Percentiles rank a stretch among this genome's conserved stretches.
Conservation (phyloP, 2,329 filamentous ascomycete genomes). For the Apiospora malaysiana region DNA sequence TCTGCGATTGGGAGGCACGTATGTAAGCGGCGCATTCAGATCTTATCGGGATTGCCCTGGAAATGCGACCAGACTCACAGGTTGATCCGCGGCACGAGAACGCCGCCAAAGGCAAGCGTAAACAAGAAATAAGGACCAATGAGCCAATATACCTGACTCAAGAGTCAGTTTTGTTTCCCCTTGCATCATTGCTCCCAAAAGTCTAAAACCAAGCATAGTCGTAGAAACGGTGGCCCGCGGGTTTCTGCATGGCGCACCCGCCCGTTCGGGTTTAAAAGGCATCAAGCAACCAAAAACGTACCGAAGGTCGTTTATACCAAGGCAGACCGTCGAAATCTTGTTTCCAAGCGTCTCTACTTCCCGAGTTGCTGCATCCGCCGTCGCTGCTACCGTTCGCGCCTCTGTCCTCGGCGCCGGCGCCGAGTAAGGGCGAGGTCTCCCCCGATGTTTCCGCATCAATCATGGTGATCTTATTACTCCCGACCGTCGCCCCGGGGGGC, state of each 20-base stretch:
- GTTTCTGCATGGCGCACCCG: conserved; percentile 9
- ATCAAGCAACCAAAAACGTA: conserved; percentile 47
- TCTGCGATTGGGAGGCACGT: conserved; percentile 39
- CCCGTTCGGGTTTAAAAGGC: neutral
- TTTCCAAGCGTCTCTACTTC: conserved; percentile 48
- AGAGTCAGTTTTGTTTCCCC: conserved; percentile 16
- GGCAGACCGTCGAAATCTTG: conserved; percentile 66
- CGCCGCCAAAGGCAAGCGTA: conserved; percentile 84
- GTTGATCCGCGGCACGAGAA: conserved; percentile 86
- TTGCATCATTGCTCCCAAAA: neutral
- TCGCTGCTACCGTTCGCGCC: conserved; percentile 27
- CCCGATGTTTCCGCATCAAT: conserved; percentile 34
- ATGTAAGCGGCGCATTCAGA: conserved; percentile 24
- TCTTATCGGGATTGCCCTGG: neutral
- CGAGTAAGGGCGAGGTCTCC: conserved; percentile 49
- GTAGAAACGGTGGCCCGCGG: neutral
- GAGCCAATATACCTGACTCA: conserved; percentile 77
- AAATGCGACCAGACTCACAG: conserved; percentile 53
- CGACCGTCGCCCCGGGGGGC: conserved; percentile 8
- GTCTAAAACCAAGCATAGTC: neutral
- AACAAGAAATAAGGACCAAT: conserved; percentile 81
- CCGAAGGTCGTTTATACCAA: conserved; percentile 68
- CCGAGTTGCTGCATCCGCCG: neutral
- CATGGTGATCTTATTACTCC: conserved; percentile 32
- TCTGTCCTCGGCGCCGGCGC: conserved; percentile 34